Base-by-base conservation (phyloP, 176 grass and related monocot genomes). In the Raddia guianensis region DNA sequence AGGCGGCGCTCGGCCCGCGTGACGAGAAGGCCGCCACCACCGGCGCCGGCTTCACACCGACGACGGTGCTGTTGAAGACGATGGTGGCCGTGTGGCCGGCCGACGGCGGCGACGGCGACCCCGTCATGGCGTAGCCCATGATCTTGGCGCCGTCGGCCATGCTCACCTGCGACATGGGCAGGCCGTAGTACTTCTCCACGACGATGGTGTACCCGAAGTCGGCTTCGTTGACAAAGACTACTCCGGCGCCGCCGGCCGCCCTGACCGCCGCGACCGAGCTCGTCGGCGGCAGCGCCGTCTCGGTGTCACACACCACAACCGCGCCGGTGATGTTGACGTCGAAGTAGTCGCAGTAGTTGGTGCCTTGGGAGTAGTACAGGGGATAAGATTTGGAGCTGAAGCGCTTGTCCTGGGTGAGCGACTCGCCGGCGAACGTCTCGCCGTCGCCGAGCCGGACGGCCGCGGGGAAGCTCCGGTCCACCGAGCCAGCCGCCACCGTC, bases 21-120 rank as follows among this genome's bases (percentile, higher is more conserved):
- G 89, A 92, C 2, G 92, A 92, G 77, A 95, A 95, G 0, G 84
- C 77, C 0, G 84, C 78, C 3, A 92, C 84, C n/a, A 69, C 53
- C 3, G 89, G 92, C 18, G 92, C 74, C n/a, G 84, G 86, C 47
- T 72, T 80, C 8, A 73, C 63, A 13, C 85, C 81, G 6, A 89
- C 71, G 6, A 82, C 5, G 0, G 86, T 73, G 74, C 76, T 83
- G 44, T 83, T 79, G 84, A 95, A 92, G 49, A 82, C 27, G 55
- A 95, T 87, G 0, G 86, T 88, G 0, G 88, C 91, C 5, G 35
- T 84, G 6, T 79, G 68, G 45, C 14, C 48, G 0, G 7, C 5
- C 12, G 62, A 12, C 8, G 76, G 1, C 15, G 86, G 43, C 12
- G 62, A 12, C 8, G 76, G 1, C 15, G 86, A 49, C 0, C 73